phyloP scores from a whole-genome alignment of 2,329 filamentous ascomycete genomes.

The Aspergillus neoniger region DNA sequence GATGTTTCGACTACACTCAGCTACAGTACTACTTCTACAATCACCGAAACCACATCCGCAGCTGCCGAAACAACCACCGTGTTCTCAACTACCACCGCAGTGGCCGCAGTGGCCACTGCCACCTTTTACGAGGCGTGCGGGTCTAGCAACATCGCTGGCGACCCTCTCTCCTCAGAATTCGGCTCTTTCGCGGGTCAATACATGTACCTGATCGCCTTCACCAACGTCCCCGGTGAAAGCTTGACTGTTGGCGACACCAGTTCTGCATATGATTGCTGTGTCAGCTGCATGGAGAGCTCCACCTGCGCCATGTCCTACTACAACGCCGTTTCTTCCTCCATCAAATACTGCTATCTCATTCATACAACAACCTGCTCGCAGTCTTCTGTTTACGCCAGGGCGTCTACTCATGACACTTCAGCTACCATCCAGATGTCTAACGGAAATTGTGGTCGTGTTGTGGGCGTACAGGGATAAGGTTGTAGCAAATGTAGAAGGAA shows the following conservation, averaged over 20 bases:
- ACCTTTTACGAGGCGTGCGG: not conserved
- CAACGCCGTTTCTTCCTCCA: not conserved
- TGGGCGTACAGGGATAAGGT: not conserved
- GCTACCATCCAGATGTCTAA: constrained; percentile 5
- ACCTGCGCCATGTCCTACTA: constrained; percentile 7
- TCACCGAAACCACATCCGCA: not conserved
- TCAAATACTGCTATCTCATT: constrained; percentile 2
- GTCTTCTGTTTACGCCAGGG: not conserved
- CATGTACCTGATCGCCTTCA: not conserved
- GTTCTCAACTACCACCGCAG: not conserved
- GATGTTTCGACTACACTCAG: not conserved
- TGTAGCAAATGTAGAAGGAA: not conserved
- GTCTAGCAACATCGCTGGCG: not conserved
- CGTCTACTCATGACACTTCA: not conserved
- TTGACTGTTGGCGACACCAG: not conserved
- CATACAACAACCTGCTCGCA: not conserved
- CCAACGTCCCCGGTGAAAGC: not conserved
- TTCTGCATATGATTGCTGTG: constrained; percentile 4
- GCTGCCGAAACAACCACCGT: not conserved
- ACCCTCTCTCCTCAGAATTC: not conserved
- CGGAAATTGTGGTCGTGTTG: not conserved
- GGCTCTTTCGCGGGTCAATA: constrained; percentile 1
- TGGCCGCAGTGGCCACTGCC: not conserved
- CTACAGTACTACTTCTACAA: constrained; percentile 1
- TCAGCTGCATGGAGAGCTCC: constrained; percentile 1